Conservation (phyloP, 2,329 filamentous ascomycete genomes). For the Colletotrichum aenigma region DNA sequence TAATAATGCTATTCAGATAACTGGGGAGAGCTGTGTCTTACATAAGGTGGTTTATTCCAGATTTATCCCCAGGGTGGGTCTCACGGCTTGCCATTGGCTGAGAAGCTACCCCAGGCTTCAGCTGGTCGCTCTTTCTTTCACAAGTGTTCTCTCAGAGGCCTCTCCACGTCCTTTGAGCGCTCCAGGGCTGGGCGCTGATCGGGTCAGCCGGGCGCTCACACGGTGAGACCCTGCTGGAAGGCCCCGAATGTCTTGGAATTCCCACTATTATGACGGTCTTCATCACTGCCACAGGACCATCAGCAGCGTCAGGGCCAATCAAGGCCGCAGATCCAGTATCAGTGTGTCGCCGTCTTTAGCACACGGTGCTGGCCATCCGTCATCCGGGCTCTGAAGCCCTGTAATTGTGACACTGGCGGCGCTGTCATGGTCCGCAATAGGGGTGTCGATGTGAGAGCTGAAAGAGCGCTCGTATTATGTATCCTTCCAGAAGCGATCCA, state of each 20-base stretch:
- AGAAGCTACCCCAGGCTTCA: background rate
- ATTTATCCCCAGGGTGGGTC: background rate
- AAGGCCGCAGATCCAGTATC: background rate
- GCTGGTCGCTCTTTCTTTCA: background rate
- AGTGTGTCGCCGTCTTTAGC: background rate
- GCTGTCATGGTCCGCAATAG: background rate
- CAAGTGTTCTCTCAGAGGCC: background rate
- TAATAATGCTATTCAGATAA: background rate
- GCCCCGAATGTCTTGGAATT: background rate
- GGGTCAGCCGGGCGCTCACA: conserved; percentile 16
- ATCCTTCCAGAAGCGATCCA: background rate
- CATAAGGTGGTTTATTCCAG: background rate
- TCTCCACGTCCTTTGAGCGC: background rate
- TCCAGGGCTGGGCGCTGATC: background rate
- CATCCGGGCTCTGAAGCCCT: background rate
- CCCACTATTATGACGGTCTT: conserved; percentile 13
- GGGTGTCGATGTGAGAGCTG: background rate
- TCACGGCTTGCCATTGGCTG: background rate
- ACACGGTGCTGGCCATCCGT: background rate
- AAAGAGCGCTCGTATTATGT: background rate
- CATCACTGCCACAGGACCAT: background rate
- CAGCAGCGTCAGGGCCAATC: background rate
- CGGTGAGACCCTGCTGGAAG: conserved; percentile 9
- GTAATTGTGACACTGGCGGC: background rate
- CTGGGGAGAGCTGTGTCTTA: background rate